These are phyloP conservation scores for Erysimum cheiranthoides DNA, from an alignment of 345 rosid species.

Conservation along the genomic window DNA sequence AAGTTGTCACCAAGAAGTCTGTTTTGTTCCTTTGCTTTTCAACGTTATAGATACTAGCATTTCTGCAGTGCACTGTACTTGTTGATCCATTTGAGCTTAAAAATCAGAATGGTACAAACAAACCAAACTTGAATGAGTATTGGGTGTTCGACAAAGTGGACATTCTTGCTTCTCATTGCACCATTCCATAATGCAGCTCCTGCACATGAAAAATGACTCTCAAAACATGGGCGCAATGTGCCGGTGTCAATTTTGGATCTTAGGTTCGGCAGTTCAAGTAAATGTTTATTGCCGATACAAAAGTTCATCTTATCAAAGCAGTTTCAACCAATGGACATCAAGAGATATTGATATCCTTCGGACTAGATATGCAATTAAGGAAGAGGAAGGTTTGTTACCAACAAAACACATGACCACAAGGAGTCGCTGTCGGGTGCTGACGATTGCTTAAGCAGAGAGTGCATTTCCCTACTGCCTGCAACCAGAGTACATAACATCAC, in stretches of 20 bases:
- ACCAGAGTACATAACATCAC: constrained; percentile 12
- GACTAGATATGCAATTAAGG: not conserved
- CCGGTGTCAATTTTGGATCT: constrained; percentile 10
- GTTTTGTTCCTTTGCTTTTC: constrained; percentile 13
- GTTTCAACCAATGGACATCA: not conserved
- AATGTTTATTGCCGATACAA: not conserved
- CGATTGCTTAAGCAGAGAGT: constrained; percentile 88
- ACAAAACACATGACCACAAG: constrained; percentile 95
- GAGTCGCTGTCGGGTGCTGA: constrained; percentile 86
- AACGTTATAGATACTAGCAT: not conserved
- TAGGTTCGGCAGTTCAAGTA: constrained; percentile 9
- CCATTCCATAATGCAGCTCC: constrained; percentile 99
- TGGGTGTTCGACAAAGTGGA: constrained; percentile 89
- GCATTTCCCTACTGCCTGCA: constrained; percentile 60
- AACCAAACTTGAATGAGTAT: constrained; percentile 84
- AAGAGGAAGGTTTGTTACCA: constrained; percentile 54
- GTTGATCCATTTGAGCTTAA: constrained; percentile 41
- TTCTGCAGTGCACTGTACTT: not conserved
- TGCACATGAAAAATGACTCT: constrained; percentile 34
- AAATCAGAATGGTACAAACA: constrained; percentile 89
- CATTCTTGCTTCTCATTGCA: constrained; percentile 98
- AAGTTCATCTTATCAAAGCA: constrained; percentile 10
- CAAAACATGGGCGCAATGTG: not conserved
- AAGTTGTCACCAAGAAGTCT: constrained; percentile 2
- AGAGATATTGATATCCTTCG: not conserved